Evolutionary conservation across 495 filamentous ascomycete genomes (phyloP).

Genomic region (Ramalina intermedia): DNA sequence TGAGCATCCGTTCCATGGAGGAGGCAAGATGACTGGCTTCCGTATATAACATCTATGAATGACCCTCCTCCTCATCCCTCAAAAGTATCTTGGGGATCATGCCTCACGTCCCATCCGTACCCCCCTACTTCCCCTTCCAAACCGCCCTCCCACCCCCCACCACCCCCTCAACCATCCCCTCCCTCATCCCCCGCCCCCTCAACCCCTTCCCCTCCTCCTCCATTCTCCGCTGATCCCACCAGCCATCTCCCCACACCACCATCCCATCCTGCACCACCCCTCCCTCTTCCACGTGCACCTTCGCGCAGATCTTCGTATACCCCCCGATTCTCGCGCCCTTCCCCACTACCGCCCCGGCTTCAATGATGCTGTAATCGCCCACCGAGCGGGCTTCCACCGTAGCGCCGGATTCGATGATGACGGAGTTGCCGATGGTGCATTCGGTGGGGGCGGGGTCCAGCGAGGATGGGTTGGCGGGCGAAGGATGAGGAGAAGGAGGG

Average conservation of each 20-base stretch:
- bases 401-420: constrained; percentile 40
- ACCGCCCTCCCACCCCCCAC: constrained; percentile 4
- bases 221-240: constrained; percentile 5
- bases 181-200: background rate
- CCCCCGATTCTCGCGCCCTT: constrained; percentile 49
- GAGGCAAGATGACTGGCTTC: too few relatives aligned
- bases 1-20: too few relatives aligned
- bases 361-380: constrained; percentile 48
- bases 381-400: constrained; percentile 31
- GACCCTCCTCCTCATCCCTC: too few relatives aligned
- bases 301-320: constrained; percentile 26
- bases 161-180: background rate
- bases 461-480: background rate
- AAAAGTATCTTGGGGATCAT: too few relatives aligned
- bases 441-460: constrained; percentile 30
- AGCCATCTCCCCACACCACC: constrained; percentile 7
- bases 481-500: background rate
- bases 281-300: constrained; percentile 4
- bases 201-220: background rate
- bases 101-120: too few relatives aligned
- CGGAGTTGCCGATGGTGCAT: constrained; percentile 46
- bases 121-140: constrained; percentile 10
- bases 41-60: too few relatives aligned
- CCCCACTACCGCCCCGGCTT: constrained; percentile 44
- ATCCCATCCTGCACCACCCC: constrained; percentile 6